Evolutionary conservation across 2,329 filamentous ascomycete genomes (phyloP), one percentile per base, ranked within the genome.

Genomic region (Trichoderma brevicompactum): DNA sequence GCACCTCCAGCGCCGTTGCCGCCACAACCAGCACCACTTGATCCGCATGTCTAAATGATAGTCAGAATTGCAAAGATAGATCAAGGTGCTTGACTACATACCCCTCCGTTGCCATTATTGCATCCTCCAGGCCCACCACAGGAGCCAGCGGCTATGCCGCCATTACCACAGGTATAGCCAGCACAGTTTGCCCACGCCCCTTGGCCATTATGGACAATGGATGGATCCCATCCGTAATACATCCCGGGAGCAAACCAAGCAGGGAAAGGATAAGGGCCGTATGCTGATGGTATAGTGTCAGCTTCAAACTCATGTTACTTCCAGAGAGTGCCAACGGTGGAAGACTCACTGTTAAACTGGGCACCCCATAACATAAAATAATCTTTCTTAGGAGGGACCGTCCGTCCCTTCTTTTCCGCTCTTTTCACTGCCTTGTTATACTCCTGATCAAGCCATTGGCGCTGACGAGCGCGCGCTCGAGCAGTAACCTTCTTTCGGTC

Each of bases 281-380:
- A 83, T 73, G 82, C 73, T 74, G 23, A 12, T 38, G 43, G 17
- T 15, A 36, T 15, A 15, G 10, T 13, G 10, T 56, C 23, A 17
- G 12, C 23, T 12, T 1, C 10, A 34, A 40, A 19, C n/a, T 19
- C 13, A 2, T 23, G 6, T 19, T 43, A 7, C 3, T 41, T 23
- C 1, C 3, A 23, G 9, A 34, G 13, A 10, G 40, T 6, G 19
- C 13, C 12, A 13, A 36, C 7, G 7, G 46, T 6, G 7, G 15
- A 10, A 28, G 15, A 68, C 71, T 65, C 55, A 74, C 73, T 79
- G 65, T 79, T 74, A 67, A 84, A 85, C 0, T 77, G 74, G 56
- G 82, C 83, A 0, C 84, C 84, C 85, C 85, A 87, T 71, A 85
- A 80, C 58, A 78, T 72, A 65, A 83, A 83, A 64, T 83, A 86